phyloP scores from a whole-genome alignment of 2,329 filamentous ascomycete species.

The Colletotrichum sp. region DNA sequence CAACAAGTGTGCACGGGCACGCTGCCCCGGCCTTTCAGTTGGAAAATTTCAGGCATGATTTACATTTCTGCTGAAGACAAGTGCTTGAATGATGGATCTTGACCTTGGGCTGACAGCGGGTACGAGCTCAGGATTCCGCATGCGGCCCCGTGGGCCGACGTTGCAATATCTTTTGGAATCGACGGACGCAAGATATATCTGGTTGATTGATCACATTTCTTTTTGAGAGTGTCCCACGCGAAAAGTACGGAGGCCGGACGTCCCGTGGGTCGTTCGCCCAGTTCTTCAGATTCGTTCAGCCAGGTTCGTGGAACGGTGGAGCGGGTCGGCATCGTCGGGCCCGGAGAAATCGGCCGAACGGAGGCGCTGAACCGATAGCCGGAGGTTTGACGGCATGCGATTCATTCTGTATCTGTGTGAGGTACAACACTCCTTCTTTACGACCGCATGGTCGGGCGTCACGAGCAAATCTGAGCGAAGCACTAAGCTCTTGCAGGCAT shows the following conservation, averaged over 20 bases:
- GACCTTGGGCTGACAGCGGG: neutral
- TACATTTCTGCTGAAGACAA: neutral
- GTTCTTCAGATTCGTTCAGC: neutral
- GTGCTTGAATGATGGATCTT: neutral
- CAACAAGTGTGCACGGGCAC: neutral
- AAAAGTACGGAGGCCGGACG: neutral
- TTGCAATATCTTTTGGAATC: neutral
- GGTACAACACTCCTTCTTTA: neutral
- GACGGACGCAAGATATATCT: neutral
- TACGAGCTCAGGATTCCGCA: neutral
- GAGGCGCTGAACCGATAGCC: neutral
- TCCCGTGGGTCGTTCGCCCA: neutral
- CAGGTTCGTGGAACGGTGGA: neutral
- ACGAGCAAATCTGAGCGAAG: neutral
- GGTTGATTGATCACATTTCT: neutral
- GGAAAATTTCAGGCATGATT: neutral
- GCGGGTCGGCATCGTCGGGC: neutral
- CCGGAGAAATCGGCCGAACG: neutral
- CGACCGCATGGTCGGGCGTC: neutral
- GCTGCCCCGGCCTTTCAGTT: neutral
- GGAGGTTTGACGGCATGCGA: neutral
- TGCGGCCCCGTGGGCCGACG: neutral
- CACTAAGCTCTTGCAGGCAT: neutral
- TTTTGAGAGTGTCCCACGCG: neutral
- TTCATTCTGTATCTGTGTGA: neutral